These are phyloP conservation scores for Cryphonectria parasitica DNA, from an alignment of 2,329 filamentous ascomycete genomes.

Conservation along the genomic window DNA sequence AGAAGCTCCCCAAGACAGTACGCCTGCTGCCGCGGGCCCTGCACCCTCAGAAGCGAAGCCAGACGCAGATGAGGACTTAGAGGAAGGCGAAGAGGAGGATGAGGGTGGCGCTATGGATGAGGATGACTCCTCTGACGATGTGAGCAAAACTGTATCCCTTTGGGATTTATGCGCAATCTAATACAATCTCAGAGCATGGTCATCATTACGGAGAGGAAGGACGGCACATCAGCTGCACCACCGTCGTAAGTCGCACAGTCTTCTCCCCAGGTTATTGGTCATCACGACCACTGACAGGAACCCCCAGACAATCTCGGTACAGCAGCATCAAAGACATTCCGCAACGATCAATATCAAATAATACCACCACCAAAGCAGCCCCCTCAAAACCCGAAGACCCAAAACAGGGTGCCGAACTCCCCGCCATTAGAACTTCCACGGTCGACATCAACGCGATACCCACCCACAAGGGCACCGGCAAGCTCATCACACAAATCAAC, in stretches of 20 bases:
- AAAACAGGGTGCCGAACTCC: constrained; percentile 35
- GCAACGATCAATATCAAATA: constrained; percentile 59
- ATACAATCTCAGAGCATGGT: constrained; percentile 60
- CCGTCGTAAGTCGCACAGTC: constrained; percentile 52
- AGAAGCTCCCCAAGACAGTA: constrained; percentile 23
- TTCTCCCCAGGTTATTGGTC: background rate
- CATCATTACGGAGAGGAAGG: constrained; percentile 70
- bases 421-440: constrained; percentile 76
- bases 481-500: constrained; percentile 76
- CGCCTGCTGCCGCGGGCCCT: constrained; percentile 30
- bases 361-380: constrained; percentile 50
- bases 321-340: constrained; percentile 69
- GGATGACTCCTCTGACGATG: constrained; percentile 53
- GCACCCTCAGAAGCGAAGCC: constrained; percentile 41
- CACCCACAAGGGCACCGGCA: constrained; percentile 76
- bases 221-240: constrained; percentile 63
- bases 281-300: background rate
- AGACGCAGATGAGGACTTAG: constrained; percentile 56
- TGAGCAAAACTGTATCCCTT: constrained; percentile 5
- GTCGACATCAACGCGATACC: constrained; percentile 86
- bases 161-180: constrained; percentile 8
- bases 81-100: constrained; percentile 68
- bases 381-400: constrained; percentile 41
- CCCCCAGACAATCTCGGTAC: constrained; percentile 60
- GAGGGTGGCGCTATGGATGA: constrained; percentile 64